These are phyloP conservation scores for Boechera divaricarpa DNA, from an alignment of 345 rosid species.

Conservation along the genomic window DNA sequence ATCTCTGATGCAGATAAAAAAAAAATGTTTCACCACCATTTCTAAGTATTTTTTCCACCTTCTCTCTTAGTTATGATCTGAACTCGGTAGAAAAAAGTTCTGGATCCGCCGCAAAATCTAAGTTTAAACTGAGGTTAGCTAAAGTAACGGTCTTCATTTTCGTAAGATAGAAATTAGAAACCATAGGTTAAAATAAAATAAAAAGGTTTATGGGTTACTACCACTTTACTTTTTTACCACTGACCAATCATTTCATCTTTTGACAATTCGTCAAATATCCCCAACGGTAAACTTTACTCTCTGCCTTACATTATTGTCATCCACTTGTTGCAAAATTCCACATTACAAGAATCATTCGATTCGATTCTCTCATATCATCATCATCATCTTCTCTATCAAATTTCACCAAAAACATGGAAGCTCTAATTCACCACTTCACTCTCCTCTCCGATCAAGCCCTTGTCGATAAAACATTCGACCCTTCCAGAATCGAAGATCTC, in stretches of 20 bases:
- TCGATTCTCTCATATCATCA: conserved; percentile 20
- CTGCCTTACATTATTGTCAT: conserved; percentile 22
- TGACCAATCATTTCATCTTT: conserved; percentile 20
- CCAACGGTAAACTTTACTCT: conserved; percentile 33
- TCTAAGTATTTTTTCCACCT: no score
- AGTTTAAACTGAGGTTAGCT: no score
- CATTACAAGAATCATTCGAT: conserved; percentile 28
- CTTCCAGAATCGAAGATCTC: conserved; percentile 72
- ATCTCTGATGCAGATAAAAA: no score
- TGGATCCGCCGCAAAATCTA: no score
- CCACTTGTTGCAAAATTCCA: conserved; percentile 20
- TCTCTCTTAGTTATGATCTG: no score
- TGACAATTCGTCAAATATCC: conserved; percentile 38
- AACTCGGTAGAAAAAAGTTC: no score
- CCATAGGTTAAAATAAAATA: no score
- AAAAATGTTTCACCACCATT: no score
- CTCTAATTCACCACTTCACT: conserved; percentile 74
- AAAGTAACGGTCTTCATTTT: no score
- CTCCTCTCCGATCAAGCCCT: conserved; percentile 76
- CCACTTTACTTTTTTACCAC: not conserved
- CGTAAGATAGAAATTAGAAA: no score
- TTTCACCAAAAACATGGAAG: conserved; percentile 60
- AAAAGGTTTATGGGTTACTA: not conserved
- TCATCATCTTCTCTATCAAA: not conserved
- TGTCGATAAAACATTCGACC: conserved; percentile 73